These are phyloP conservation scores for Phytopythium aichiense DNA, from an alignment of 352 stramenopile genomes.

Conservation along the genomic window DNA sequence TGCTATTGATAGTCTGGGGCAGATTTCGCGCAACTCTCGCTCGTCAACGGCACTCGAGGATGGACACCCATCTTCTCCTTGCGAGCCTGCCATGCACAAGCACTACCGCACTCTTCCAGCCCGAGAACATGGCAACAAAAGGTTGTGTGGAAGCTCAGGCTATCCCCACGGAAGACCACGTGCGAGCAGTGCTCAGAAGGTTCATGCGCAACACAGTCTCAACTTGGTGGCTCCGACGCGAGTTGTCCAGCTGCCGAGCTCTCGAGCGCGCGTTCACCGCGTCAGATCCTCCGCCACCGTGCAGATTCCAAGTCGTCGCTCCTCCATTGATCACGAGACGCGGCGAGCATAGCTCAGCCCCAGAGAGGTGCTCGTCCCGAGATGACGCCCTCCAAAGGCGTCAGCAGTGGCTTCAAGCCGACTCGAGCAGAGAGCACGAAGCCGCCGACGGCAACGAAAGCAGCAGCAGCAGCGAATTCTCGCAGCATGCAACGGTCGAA, in stretches of 20 bases:
- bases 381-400: not conserved
- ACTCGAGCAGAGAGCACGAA: conserved; percentile 1
- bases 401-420: not conserved
- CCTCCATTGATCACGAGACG: not conserved
- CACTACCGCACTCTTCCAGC: not conserved
- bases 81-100: too few relatives aligned
- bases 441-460: not conserved
- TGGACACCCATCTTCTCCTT: not conserved
- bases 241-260: conserved; percentile 4
- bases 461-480: conserved; percentile 11
- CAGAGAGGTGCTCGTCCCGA: not conserved
- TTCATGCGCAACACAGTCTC: conserved; percentile 15
- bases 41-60: not conserved
- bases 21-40: not conserved
- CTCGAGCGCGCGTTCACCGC: conserved; percentile 16
- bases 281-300: not conserved
- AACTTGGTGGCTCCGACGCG: conserved; percentile 11
- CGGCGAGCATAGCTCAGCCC: not conserved
- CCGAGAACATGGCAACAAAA: not conserved
- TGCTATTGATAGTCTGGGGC: not conserved
- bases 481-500: conserved; percentile 25
- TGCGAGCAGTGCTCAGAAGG: conserved; percentile 9
- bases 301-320: not conserved
- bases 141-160: not conserved
- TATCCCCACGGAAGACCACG: not conserved